Evolutionary conservation across 495 filamentous ascomycete genomes (phyloP), one percentile per base, ranked within the genome.

Genomic region (Rusavskia elegans): DNA sequence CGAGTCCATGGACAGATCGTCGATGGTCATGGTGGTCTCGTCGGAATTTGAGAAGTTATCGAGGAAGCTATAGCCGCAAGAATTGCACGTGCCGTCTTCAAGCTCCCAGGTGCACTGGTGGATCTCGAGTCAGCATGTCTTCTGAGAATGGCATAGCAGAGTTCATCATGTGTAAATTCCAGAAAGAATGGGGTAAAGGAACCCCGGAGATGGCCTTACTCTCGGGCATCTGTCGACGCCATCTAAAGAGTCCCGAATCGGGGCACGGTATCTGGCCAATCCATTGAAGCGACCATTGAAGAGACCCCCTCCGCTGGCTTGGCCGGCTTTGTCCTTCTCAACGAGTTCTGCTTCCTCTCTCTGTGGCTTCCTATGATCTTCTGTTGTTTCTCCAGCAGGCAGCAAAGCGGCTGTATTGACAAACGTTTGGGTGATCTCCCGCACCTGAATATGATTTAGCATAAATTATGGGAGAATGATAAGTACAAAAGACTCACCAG

Each of bases 351-450:
- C 59, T 60, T 83, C 82, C 53, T 84, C 79, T 50, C 65, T 66
- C 58, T 80, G 78, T 57, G 75, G 70, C 57, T 71, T 68, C 20
- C 57, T 59, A 55, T 85, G 77, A 55, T 85, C 77, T 37, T 75
- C 70, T 2, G 76, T 71, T 1, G 75, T 80, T 59, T 85, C 83
- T 14, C 71, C 76, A 42, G 74, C 68, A 37, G 82, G 78, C 42
- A 83, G 63, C 25, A 85, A 69, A 59, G 85, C 82, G 17, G 76
- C 71, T 17, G 78, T 77, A 48, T 67, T 70, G 21, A 82, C 74
- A 57, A 85, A 84, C 49, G 81, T 68, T 48, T 81, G 75, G 32
- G 81, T 78, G 61, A 86, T 72, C 39, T 84, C 75, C 41, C 81
- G 76, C 50, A 86, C 71, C 81, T 84, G 53, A n/a, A 14, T 11